Base-by-base conservation (phyloP, 768 basidiomycete species). In the Xanthoconium purpureum region DNA sequence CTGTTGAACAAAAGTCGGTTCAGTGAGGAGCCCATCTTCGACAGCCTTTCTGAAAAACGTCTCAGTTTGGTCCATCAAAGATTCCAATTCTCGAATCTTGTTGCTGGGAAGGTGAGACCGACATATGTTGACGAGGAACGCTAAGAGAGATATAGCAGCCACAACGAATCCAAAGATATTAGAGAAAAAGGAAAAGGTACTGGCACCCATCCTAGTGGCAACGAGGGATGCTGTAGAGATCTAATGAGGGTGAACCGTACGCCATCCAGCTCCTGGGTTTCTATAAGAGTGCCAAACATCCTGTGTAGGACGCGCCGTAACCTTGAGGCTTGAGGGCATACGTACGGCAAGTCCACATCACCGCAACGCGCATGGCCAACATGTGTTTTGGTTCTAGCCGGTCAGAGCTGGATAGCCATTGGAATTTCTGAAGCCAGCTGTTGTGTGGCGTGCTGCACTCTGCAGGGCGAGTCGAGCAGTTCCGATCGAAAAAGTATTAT, bases 71-170 rank as follows among this genome's bases (percentile, higher is more conserved):
- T 58, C 35, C 35, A 60, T 4, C 1, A 54, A 15, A 1, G n/a
- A 18, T 3, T 57, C 58, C 14, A 57, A 18, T 6, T 6, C 43
- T 3, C 40, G 52, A 20, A 59, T 59, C 43, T n/a, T 57, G 36
- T 36, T 35, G 14, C 58, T 50, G 1, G 55, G 58, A 24, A 59
- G 58, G 8, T 46, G 51, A 14, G 51, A 46, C 6, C 51, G 47
- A 3, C 47, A 57, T n/a, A 29, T 28, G 1, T 39, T 45, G 18
- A 46, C 13, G 0, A 60, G 5, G 5, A 45, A 28, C 1, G 20
- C 29, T 3, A 44, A n/a, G 0, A 57, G 29, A 1, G 56, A 57
- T 2, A 42, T 17, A 2, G 15, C 47, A 5, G 30, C 24, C 3
- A 45, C n/a, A 1, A 33, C 12, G 5, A 14, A 24, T 7, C 35